phyloP scores from a whole-genome alignment of 768 basidiomycete species.

The Boletus coccyginus region DNA sequence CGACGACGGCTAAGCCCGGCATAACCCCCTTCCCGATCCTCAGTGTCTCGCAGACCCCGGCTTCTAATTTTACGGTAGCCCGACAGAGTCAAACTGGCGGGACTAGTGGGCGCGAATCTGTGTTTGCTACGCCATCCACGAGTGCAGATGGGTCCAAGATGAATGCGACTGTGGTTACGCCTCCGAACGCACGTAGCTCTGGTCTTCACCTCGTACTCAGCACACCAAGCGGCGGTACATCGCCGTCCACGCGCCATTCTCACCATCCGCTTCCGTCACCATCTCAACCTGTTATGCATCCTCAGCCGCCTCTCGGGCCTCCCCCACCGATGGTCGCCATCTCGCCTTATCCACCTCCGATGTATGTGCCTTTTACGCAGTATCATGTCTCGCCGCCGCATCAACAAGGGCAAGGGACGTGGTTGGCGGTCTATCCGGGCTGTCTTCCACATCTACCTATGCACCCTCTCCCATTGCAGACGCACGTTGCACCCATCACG shows the following conservation, averaged over 20 bases:
- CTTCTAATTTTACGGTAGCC: background rate
- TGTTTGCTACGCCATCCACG: background rate
- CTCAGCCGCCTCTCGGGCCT: slow-evolving; percentile 3
- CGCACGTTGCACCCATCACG: slow-evolving; percentile 17
- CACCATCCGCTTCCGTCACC: slow-evolving; percentile 13
- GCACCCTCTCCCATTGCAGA: slow-evolving; percentile 15
- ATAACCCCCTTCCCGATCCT: slow-evolving; percentile 23
- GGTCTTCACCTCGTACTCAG: background rate
- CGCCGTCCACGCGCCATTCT: background rate
- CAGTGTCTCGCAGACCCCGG: slow-evolving; percentile 4
- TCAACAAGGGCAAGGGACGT: slow-evolving; percentile 18
- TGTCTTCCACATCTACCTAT: slow-evolving; percentile 14
- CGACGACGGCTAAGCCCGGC: background rate
- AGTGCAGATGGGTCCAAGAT: slow-evolving; percentile 5
- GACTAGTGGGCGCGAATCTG: background rate
- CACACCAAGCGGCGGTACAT: background rate
- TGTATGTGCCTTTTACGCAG: slow-evolving; percentile 23
- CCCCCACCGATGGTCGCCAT: slow-evolving; percentile 17
- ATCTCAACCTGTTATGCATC: slow-evolving; percentile 8
- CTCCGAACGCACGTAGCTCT: slow-evolving; percentile 4
- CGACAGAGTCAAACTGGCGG: background rate
- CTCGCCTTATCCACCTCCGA: slow-evolving; percentile 16
- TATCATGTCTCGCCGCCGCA: slow-evolving; percentile 17
- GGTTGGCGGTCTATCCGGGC: slow-evolving; percentile 23
- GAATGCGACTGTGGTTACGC: background rate